A percentile compares a stretch with the other conserved stretches of the same genome.
Evolutionary conservation across 2,329 filamentous ascomycete species (phyloP).

Genomic region (Aspergillus sojae): DNA sequence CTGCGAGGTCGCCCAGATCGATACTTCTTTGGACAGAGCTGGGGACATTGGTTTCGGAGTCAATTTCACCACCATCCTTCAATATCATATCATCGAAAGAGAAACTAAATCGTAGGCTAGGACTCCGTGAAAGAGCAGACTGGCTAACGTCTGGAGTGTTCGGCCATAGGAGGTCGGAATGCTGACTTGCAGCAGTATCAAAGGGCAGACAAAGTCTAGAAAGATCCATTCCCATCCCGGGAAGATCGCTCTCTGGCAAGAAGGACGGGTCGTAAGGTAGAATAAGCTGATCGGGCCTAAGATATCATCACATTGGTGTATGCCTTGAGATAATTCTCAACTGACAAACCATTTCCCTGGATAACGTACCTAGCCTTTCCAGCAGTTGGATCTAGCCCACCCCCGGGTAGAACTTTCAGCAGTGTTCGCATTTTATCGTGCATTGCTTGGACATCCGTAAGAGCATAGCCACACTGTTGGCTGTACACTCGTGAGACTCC

Average conservation of each 20-base stretch:
- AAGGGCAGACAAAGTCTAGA: slow-evolving; percentile 44
- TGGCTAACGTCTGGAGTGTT: slow-evolving; percentile 37
- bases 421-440: slow-evolving; percentile 73
- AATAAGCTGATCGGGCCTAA: slow-evolving; percentile 73
- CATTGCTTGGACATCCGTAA: slow-evolving; percentile 76
- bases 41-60: slow-evolving; percentile 45
- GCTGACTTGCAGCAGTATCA: slow-evolving; percentile 34
- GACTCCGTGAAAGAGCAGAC: slow-evolving; percentile 29
- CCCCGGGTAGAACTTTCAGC: slow-evolving; percentile 59
- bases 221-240: slow-evolving; percentile 60
- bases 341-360: background rate
- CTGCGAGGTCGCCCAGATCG: slow-evolving; percentile 29
- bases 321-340: background rate
- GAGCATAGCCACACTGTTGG: slow-evolving; percentile 84
- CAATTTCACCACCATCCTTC: slow-evolving; percentile 41
- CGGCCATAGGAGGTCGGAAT: slow-evolving; percentile 35
- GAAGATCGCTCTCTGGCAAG: slow-evolving; percentile 65
- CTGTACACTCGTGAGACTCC: slow-evolving; percentile 83
- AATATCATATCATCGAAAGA: slow-evolving; percentile 49
- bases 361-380: slow-evolving; percentile 67
- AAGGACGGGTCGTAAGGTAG: slow-evolving; percentile 84
- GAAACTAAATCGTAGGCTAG: slow-evolving; percentile 48
- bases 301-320: background rate
- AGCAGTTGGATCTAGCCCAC: slow-evolving; percentile 69
- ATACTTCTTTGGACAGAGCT: slow-evolving; percentile 37